Evolutionary conservation across 2,329 filamentous ascomycete species (phyloP), one percentile per base, ranked within the genome.

Genomic region (Aspergillus tubingensis): DNA sequence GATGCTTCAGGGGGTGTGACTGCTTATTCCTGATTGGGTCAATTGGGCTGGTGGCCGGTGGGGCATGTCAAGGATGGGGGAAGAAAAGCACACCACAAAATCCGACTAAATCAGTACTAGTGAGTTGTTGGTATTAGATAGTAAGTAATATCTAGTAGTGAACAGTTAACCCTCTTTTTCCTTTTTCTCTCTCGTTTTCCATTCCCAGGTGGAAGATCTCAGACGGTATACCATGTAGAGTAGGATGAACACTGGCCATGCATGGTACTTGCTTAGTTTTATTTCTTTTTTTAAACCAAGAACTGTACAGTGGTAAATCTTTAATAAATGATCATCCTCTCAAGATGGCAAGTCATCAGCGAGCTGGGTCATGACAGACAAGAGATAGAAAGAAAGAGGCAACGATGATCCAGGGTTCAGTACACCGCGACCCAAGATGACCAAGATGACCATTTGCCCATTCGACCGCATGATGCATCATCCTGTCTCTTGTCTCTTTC

Each of bases 391-490:
- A 19, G 39, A 43, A 17, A 43, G 39, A 19, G 39, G 39, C 32
- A 36, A 36, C 17, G 41, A 44, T 44, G 41, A 44, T 44, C 41
- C 19, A 44, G 19, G 41, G 41, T 44, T 44, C 41, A 23, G 50
- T 21, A 32, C 30, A 32, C 41, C 41, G 17, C 19, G 41, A 23
- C 17, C 17, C 8, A 44, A 44, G 41, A 21, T 19, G 19, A 44
- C 17, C 10, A 44, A 44, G 41, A 21, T 19, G 19, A 44, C 41
- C 41, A 30, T 41, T 52, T 36, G 51, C 15, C 25, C 43, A 36
- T 32, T 44, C 54, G 38, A 59, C 23, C 57, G 59, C 62, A 62
- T 57, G 36, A 51, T 60, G 58, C 52, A 57, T 53, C 38, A 54
- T 58, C 32, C 32, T 36, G 32, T 36, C 32, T 36, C 32, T 13